Percentiles rank a stretch among this genome's conserved stretches.
phyloP scores from a whole-genome alignment of 768 basidiomycete genomes.

The Calocybe cyanea region DNA sequence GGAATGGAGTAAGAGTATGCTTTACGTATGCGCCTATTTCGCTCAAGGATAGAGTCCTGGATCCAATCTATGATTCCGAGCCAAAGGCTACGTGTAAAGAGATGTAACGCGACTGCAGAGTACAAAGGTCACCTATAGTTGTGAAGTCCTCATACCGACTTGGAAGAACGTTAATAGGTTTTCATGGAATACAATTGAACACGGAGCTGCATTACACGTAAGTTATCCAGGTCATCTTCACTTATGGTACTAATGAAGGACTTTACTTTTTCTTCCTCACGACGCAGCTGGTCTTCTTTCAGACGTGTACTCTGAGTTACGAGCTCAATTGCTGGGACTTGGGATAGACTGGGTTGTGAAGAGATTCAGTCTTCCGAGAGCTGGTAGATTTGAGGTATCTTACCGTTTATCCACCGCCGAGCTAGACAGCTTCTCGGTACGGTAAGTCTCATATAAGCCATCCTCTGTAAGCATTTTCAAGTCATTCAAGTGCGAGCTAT shows the following conservation, averaged over 20 bases:
- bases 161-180: slow-evolving; percentile 19
- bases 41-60: slow-evolving; percentile 88
- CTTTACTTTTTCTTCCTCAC: slow-evolving; percentile 80
- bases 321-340: slow-evolving; percentile 81
- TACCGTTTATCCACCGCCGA: slow-evolving; percentile 58
- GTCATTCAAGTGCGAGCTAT: slow-evolving; percentile 77
- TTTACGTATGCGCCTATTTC: slow-evolving; percentile 70
- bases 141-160: slow-evolving; percentile 95
- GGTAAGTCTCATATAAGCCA: slow-evolving; percentile 82
- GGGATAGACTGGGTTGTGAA: slow-evolving; percentile 46
- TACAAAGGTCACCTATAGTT: slow-evolving; percentile 65
- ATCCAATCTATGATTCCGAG: slow-evolving; percentile 75
- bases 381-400: slow-evolving; percentile 3
- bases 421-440: slow-evolving; percentile 83
- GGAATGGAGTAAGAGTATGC: slow-evolving; percentile 39
- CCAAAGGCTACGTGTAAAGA: slow-evolving; percentile 2
- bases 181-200: too few relatives aligned
- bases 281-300: slow-evolving; percentile 87
- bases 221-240: too few relatives aligned
- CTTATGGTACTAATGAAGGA: neutral
- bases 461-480: slow-evolving; percentile 83
- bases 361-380: slow-evolving; percentile 2
- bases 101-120: neutral
- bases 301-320: slow-evolving; percentile 81
- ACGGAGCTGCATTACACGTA: too few relatives aligned